Percentiles rank a stretch among this genome's conserved stretches.
Evolutionary conservation across 2,329 filamentous ascomycete species (phyloP).

Genomic region (Pyrenophora seminiperda): DNA sequence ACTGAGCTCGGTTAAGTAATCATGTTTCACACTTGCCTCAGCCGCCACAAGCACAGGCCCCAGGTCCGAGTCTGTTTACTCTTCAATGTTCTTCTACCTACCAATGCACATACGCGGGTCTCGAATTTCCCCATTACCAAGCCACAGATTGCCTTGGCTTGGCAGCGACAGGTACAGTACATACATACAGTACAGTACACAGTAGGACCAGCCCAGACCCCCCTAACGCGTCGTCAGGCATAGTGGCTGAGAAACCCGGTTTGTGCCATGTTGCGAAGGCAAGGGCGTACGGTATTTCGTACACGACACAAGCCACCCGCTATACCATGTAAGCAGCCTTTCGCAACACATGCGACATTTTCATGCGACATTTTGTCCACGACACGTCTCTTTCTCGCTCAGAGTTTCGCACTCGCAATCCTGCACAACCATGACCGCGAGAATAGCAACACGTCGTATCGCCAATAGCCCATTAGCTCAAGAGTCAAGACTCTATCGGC

Average conservation of each 20-base stretch:
- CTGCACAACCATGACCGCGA: constrained; percentile 7
- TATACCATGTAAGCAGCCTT: no score
- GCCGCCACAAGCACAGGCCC: constrained; percentile 1
- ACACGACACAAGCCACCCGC: constrained; percentile 6
- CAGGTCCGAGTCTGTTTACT: constrained; percentile 11
- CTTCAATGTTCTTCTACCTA: constrained; percentile 13
- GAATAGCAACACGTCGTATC: background rate
- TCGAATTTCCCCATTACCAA: constrained; percentile 7
- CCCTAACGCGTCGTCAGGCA: constrained; percentile 34
- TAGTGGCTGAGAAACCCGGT: constrained; percentile 36
- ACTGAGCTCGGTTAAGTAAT: background rate
- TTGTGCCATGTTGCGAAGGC: constrained; percentile 33
- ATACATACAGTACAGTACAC: no score
- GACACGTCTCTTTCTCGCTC: no score
- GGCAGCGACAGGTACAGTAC: constrained; percentile 14
- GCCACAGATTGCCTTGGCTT: constrained; percentile 9
- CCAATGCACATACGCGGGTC: background rate
- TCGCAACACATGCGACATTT: constrained; percentile 4
- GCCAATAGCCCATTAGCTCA: background rate
- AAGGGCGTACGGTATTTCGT: no score
- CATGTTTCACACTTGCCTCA: constrained; percentile 10
- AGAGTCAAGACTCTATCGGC: constrained; percentile 2
- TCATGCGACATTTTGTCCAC: constrained; percentile 3
- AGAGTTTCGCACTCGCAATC: background rate
- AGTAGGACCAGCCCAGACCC: constrained; percentile 12